Conservation (phyloP, 2,329 filamentous ascomycete species). For the Nannizziopsis arthrosporioides region DNA sequence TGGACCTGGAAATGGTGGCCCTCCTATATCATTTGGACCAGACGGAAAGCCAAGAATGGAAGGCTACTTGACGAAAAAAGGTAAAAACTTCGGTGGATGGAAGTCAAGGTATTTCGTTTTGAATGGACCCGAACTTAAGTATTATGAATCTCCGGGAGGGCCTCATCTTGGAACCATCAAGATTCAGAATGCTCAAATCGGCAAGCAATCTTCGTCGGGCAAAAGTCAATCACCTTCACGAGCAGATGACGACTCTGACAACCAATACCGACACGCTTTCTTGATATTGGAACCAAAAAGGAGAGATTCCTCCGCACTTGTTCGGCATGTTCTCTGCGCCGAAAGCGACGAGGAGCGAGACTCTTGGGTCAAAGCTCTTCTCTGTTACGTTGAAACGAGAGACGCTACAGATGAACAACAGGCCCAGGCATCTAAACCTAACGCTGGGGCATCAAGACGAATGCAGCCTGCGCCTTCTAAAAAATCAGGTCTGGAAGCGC, state of each 20-base stretch:
- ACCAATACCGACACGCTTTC: conserved; percentile 94
- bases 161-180: conserved; percentile 89
- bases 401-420: conserved; percentile 31
- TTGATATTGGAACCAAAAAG: conserved; percentile 90
- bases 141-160: conserved; percentile 84
- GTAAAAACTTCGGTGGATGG: conserved; percentile 98
- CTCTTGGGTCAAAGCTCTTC: conserved; percentile 78
- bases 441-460: conserved; percentile 14
- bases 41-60: conserved; percentile 62
- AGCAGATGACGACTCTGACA: conserved; percentile 61
- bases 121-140: conserved; percentile 63
- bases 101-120: conserved; percentile 69
- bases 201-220: conserved; percentile 63
- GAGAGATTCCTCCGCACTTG: conserved; percentile 77
- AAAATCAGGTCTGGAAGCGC: conserved; percentile 27
- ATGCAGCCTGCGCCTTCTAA: conserved; percentile 19
- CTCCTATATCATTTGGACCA: conserved; percentile 37
- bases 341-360: conserved; percentile 90
- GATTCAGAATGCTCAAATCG: conserved; percentile 79
- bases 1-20: conserved; percentile 24
- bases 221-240: conserved; percentile 51
- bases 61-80: conserved; percentile 89
- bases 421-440: conserved; percentile 11
- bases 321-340: conserved; percentile 88
- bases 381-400: conserved; percentile 74